Conservation (phyloP, 2,329 filamentous ascomycete genomes). For the Cordyceps cateniannulata region DNA sequence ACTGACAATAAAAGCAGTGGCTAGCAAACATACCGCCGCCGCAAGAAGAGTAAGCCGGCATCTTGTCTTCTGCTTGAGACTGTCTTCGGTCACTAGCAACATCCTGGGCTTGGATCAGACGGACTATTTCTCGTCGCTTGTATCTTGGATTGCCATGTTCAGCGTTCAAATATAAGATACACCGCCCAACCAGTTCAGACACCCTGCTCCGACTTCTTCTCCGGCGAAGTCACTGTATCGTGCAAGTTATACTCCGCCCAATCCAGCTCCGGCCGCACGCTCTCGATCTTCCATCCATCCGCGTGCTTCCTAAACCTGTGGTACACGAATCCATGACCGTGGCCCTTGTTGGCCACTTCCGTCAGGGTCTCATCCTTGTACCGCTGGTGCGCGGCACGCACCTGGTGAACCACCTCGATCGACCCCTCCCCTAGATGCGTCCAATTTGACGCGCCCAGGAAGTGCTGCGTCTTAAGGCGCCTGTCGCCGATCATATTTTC, state of each 20-base stretch:
- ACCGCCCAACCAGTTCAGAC: too few relatives aligned
- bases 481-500: conserved; percentile 43
- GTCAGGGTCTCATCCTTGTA: conserved; percentile 43
- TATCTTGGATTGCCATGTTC: too few relatives aligned
- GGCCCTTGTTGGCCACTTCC: conserved; percentile 50
- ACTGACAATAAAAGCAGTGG: neutral
- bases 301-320: conserved; percentile 53
- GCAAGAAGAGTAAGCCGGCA: too few relatives aligned
- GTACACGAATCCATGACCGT: conserved; percentile 51
- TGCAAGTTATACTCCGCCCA: conserved; percentile 47
- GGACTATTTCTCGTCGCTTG: too few relatives aligned
- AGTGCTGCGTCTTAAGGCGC: conserved; percentile 58
- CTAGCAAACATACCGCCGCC: neutral
- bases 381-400: conserved; percentile 56
- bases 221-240: conserved; percentile 11
- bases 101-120: too few relatives aligned
- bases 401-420: conserved; percentile 53
- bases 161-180: too few relatives aligned
- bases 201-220: too few relatives aligned
- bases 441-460: conserved; percentile 54
- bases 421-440: conserved; percentile 51
- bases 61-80: too few relatives aligned
- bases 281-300: conserved; percentile 53
- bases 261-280: conserved; percentile 46
- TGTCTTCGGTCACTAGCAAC: too few relatives aligned